Evolutionary conservation across 2,329 filamentous ascomycete species (phyloP).

Genomic region (Fusarium torulosum): DNA sequence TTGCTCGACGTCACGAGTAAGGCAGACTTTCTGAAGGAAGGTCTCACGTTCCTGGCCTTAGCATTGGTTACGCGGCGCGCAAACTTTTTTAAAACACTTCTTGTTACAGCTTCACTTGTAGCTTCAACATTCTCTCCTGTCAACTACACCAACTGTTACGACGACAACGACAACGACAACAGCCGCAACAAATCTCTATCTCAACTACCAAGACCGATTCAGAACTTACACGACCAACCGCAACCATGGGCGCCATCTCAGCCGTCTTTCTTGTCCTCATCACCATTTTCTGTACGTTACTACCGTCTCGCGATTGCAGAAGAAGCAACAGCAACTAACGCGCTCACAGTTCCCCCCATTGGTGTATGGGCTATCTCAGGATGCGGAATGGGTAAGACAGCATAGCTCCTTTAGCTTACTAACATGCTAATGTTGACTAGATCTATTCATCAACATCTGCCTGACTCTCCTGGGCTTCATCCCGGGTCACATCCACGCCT

Average conservation of each 20-base stretch:
- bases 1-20: constrained; percentile 6
- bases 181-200: not conserved
- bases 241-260: constrained; percentile 63
- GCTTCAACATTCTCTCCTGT: not conserved
- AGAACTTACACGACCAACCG: constrained; percentile 25
- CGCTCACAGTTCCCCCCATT: constrained; percentile 71
- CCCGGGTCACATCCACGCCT: constrained; percentile 83
- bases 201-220: not conserved
- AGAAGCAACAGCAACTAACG: constrained; percentile 36
- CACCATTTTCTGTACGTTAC: constrained; percentile 64
- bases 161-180: not conserved
- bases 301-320: not conserved
- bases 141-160: not conserved
- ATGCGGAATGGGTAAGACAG: constrained; percentile 66
- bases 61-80: constrained; percentile 21
- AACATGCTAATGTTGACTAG: constrained; percentile 47
- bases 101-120: constrained; percentile 3
- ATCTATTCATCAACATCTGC: constrained; percentile 75
- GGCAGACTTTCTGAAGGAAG: constrained; percentile 5
- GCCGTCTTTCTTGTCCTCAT: constrained; percentile 64
- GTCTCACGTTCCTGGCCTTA: constrained; percentile 27
- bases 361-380: constrained; percentile 74
- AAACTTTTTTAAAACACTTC: constrained; percentile 15
- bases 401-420: constrained; percentile 2
- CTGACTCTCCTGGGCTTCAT: constrained; percentile 78